Evolutionary conservation across 2,329 filamentous ascomycete species (phyloP).

Genomic region (Beauveria caledonica): DNA sequence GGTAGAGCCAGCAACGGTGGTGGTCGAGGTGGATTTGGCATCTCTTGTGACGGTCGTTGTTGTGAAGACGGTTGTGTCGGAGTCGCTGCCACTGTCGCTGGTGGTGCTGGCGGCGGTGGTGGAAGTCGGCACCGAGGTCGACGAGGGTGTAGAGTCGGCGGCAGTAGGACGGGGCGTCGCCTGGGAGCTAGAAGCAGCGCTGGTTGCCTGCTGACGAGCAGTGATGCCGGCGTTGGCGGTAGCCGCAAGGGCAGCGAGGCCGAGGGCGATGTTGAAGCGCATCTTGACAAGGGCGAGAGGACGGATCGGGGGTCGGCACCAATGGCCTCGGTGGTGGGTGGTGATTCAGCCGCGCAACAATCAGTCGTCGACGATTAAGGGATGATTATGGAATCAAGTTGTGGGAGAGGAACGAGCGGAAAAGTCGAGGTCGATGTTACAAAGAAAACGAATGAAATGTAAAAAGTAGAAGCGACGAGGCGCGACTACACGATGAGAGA

Average conservation of each 20-base stretch:
- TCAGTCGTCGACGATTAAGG: slow-evolving; percentile 1
- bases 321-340: not conserved
- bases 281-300: not conserved
- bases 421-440: not conserved
- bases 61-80: slow-evolving; percentile 22
- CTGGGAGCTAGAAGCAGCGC: not conserved
- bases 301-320: not conserved
- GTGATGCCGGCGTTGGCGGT: slow-evolving; percentile 13
- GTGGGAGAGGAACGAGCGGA: not conserved
- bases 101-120: not conserved
- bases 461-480: not conserved
- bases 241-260: slow-evolving; percentile 18
- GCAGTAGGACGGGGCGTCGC: not conserved
- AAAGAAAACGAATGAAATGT: not conserved
- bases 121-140: too few relatives aligned
- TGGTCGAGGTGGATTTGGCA: slow-evolving; percentile 8
- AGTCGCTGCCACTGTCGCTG: not conserved
- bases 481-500: not conserved
- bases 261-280: slow-evolving; percentile 13
- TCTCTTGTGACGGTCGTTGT: slow-evolving; percentile 25
- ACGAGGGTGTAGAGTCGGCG: not conserved
- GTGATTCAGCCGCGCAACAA: not conserved
- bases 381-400: not conserved
- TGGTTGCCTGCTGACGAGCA: not conserved
- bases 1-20: slow-evolving; percentile 13